Base-by-base conservation (phyloP, 2,329 filamentous ascomycete genomes). In the Fusarium pseudograminearum region DNA sequence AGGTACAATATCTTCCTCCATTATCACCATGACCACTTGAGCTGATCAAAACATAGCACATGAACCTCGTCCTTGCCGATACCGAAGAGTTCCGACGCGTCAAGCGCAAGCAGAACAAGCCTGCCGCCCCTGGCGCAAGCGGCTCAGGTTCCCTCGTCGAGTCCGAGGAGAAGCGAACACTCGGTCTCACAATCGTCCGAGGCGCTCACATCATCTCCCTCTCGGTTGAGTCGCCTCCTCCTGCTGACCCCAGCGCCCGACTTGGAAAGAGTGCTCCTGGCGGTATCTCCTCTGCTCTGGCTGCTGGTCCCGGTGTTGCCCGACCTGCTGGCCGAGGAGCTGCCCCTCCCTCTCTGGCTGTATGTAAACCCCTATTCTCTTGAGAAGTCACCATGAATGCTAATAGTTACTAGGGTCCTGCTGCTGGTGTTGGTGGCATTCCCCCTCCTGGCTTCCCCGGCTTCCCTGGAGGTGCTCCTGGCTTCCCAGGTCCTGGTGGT, bases 51-150 rank as follows among this genome's bases (percentile, higher is more conserved):
- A 9, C 40, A 14, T 54, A 97, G 94, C 96, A 99, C 83, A 99
- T 99, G 96, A 99, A 99, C 81, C 89, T 99, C 72, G 96, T 99
- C 67, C 92, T 99, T 69, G 96, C 95, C 82, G 96, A 99, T 78
- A 98, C 96, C 73, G 96, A 99, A 87, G 95, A 98, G 81, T 98
- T 97, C 82, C 92, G 94, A 80, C 92, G 92, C 78, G 91, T 95
- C 68, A 97, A 96, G 85, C 89, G 92, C 81, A 95, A 92, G 85
- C 89, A 91, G 75, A 86, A 89, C 74, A 97, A 96, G 84, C 83
- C 87, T 55, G 81, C 87, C 52, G 89, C 91, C 44, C 88, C 90
- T 24, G 87, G 86, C 66, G 85, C 89, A 71, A 86, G 86, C 58
- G 86, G 89, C 72, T 83, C 87, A 53, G 80, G 87, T 51, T 84